These are phyloP conservation scores for Exophiala lecanii-corni DNA, from an alignment of 2,329 filamentous ascomycete species.

Conservation along the genomic window DNA sequence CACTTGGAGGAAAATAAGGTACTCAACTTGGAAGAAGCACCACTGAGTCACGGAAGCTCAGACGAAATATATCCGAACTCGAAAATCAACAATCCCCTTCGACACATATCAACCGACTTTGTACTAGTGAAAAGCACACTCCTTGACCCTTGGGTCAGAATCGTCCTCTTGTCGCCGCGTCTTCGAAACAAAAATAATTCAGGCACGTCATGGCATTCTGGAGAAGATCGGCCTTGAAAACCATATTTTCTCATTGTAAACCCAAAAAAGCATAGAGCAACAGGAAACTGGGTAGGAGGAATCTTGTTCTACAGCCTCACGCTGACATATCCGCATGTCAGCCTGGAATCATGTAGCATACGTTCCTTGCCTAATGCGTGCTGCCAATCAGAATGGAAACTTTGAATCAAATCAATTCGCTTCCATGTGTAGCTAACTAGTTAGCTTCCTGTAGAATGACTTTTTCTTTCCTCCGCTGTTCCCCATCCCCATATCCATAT, in stretches of 20 bases:
- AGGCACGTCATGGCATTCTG: conserved; percentile 14
- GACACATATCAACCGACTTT: conserved; percentile 12
- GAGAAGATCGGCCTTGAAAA: conserved; percentile 13
- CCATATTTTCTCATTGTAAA: conserved; percentile 3
- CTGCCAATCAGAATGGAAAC: conserved; percentile 21
- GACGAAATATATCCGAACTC: too few species aligned
- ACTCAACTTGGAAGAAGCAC: background rate
- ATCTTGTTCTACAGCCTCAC: conserved; percentile 22
- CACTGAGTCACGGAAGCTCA: too few species aligned
- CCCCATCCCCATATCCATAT: too few species aligned
- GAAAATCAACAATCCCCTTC: conserved; percentile 15
- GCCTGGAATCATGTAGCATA: conserved; percentile 25
- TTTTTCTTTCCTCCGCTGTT: too few species aligned
- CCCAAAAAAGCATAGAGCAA: conserved; percentile 20
- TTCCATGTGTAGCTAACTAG: too few species aligned
- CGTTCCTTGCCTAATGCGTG: conserved; percentile 12
- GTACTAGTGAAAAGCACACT: conserved; percentile 20
- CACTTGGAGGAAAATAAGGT: conserved; percentile 26
- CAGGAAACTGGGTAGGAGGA: conserved; percentile 14
- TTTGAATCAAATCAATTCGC: conserved; percentile 14
- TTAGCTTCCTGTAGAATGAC: too few species aligned
- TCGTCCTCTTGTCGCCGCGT: conserved; percentile 6
- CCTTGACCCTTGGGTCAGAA: conserved; percentile 13
- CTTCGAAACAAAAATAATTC: conserved; percentile 13
- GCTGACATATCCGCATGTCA: conserved; percentile 10